Conservation (phyloP, 331 rosid genomes). For the Rosa hybrid region DNA sequence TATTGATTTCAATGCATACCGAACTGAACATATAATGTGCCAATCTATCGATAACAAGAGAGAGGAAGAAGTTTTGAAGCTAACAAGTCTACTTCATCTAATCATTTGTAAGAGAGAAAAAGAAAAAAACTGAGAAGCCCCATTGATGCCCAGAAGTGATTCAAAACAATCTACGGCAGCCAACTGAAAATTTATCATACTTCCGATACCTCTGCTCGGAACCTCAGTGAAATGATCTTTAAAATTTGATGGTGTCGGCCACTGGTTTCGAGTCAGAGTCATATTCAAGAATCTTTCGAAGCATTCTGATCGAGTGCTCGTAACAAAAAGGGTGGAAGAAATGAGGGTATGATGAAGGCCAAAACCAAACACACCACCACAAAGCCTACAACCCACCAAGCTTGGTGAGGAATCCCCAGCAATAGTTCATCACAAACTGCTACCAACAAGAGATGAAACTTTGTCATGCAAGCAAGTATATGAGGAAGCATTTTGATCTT, state of each 20-base stretch:
- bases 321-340: constrained; percentile 57
- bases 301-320: constrained; percentile 30
- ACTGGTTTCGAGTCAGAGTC: neutral
- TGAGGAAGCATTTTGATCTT: neutral
- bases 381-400: constrained; percentile 74
- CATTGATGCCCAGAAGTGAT: neutral
- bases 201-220: no score
- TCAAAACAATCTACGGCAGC: neutral
- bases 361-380: constrained; percentile 60
- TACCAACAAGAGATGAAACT: neutral
- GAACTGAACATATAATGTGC: neutral
- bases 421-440: constrained; percentile 79
- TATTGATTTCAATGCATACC: neutral
- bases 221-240: neutral
- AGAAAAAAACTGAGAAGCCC: neutral
- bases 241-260: neutral
- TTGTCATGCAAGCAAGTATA: neutral
- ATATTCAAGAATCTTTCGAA: constrained; percentile 52
- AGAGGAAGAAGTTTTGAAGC: neutral
- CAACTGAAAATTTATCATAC: no score
- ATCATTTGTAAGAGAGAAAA: neutral
- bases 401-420: constrained; percentile 72
- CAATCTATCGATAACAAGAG: neutral
- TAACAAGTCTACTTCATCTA: neutral
- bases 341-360: constrained; percentile 56